phyloP scores from a whole-genome alignment of 108 stramenopile species.

The Aurantiochytrium sp. region DNA sequence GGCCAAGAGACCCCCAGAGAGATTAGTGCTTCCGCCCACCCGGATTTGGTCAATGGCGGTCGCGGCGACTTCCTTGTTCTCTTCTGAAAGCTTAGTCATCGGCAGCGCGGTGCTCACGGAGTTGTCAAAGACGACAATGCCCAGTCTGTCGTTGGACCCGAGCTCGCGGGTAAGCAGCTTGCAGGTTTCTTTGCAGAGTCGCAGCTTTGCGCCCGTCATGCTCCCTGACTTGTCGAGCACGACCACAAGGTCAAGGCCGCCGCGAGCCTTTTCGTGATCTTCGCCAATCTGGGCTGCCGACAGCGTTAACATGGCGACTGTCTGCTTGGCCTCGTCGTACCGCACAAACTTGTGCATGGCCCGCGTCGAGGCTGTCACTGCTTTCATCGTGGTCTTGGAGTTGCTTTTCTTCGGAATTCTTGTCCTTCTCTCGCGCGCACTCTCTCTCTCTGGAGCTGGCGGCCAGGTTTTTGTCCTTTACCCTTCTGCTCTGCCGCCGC shows the following conservation, averaged over 20 bases:
- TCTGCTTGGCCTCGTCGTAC: background rate
- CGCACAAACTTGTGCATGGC: no score
- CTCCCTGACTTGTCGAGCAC: constrained; percentile 50
- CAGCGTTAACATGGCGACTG: background rate
- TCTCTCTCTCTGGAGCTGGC: no score
- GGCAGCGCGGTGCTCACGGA: constrained; percentile 45
- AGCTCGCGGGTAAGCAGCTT: constrained; percentile 43
- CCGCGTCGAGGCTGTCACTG: no score
- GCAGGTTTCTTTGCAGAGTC: constrained; percentile 57
- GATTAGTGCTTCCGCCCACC: background rate
- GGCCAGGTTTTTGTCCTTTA: no score
- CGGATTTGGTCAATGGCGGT: constrained; percentile 26
- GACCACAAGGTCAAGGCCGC: constrained; percentile 51
- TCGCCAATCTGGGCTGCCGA: background rate
- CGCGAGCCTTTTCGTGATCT: constrained; percentile 33
- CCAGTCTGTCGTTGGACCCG: constrained; percentile 51
- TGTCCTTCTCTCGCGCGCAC: no score
- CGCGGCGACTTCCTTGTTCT: constrained; percentile 31
- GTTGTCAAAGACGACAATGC: constrained; percentile 46
- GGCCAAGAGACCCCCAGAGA: constrained; percentile 11
- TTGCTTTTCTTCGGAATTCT: no score
- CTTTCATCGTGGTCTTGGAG: no score
- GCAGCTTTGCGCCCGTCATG: constrained; percentile 45
- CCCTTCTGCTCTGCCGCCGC: no score
- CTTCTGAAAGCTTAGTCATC: constrained; percentile 24